Evolutionary conservation across 208 protist genomes (phyloP).

Genomic region (Entamoeba histolytica): DNA sequence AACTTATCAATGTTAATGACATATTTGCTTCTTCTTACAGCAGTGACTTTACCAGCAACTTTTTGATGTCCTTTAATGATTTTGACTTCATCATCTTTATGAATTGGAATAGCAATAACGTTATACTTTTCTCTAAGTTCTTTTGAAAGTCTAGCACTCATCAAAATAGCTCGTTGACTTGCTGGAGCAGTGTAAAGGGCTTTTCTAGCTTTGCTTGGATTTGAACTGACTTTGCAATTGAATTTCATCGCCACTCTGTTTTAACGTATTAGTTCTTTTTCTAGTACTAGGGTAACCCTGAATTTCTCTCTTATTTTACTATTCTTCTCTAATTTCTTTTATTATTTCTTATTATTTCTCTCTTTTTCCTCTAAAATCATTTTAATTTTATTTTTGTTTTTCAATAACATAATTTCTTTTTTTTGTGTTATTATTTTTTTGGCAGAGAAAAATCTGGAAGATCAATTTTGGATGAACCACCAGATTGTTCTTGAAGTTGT

Average conservation of each 20-base stretch:
- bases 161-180: constrained; percentile 71
- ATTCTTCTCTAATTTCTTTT: too few species aligned
- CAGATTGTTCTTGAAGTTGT: too few species aligned
- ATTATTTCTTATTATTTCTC: too few species aligned
- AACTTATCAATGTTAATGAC: constrained; percentile 93
- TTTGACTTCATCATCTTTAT: constrained; percentile 93
- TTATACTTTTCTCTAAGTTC: constrained; percentile 91
- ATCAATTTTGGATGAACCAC: too few species aligned
- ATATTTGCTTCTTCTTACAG: constrained; percentile 89
- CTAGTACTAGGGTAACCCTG: too few species aligned
- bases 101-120: constrained; percentile 79
- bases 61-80: constrained; percentile 71
- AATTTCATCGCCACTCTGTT: constrained; percentile 4
- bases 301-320: too few species aligned
- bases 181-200: constrained; percentile 94
- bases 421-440: too few species aligned
- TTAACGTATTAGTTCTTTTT: too few species aligned
- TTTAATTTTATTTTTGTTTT: too few species aligned
- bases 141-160: constrained; percentile 86
- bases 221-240: constrained; percentile 40
- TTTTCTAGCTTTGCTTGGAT: constrained; percentile 80
- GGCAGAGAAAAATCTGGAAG: too few species aligned
- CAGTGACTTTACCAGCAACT: constrained; percentile 76
- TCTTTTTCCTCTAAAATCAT: too few species aligned
- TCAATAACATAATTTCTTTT: too few species aligned